phyloP scores from a whole-genome alignment of 208 protist genomes.

The Acanthamoeba castellanii region DNA sequence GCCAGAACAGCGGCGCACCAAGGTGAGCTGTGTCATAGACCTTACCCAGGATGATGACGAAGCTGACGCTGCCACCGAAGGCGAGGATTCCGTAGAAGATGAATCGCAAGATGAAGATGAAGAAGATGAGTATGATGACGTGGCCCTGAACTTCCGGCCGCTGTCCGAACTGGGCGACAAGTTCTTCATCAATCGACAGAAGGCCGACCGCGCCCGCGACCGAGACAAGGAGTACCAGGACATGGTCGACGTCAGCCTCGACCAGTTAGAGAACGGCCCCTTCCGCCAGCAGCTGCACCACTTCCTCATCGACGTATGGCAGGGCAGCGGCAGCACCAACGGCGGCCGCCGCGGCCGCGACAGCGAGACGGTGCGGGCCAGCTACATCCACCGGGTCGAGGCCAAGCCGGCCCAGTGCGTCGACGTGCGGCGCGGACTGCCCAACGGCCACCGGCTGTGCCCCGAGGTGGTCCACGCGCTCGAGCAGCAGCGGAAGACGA shows the following conservation, averaged over 20 bases:
- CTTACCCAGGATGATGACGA: not conserved
- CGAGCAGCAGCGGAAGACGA: conserved; percentile 20
- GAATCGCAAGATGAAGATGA: not conserved
- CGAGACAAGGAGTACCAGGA: not conserved
- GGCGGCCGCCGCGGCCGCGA: not conserved
- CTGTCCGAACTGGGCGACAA: not conserved
- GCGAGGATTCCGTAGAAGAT: not conserved
- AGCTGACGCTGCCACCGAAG: not conserved
- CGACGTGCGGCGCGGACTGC: not conserved
- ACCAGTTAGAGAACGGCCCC: not conserved
- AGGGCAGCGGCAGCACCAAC: not conserved
- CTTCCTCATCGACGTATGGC: not conserved
- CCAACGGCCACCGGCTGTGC: not conserved
- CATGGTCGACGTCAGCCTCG: not conserved
- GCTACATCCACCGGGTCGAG: not conserved
- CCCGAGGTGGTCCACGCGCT: conserved; percentile 14
- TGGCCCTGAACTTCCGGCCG: conserved; percentile 1
- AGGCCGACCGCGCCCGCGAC: not conserved
- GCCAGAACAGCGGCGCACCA: not conserved
- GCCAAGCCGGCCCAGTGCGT: not conserved
- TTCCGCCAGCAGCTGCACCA: conserved; percentile 6
- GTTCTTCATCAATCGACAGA: not conserved
- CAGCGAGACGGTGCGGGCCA: not conserved
- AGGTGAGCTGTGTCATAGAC: not conserved
- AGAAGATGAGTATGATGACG: not conserved